These are phyloP conservation scores for Penstemon barbatus DNA, from an alignment of 257 asterid species.

Conservation along the genomic window DNA sequence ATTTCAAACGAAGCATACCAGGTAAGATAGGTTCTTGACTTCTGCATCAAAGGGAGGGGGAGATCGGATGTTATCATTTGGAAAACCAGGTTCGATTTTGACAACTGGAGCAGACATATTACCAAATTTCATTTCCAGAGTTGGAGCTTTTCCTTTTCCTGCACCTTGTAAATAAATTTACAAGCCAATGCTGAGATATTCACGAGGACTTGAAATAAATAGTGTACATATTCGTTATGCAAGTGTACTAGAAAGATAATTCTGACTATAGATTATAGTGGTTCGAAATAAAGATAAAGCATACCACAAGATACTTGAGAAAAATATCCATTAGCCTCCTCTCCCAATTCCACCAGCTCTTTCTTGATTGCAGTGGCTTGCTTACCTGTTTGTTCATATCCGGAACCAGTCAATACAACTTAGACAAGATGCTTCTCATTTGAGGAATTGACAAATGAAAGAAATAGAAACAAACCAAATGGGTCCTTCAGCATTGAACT, in stretches of 20 bases:
- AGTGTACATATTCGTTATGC: background rate
- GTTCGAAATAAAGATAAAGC: conserved; percentile 18
- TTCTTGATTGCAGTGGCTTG: background rate
- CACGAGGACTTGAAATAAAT: conserved; percentile 3
- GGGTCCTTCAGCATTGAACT: conserved; percentile 16
- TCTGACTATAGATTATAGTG: background rate
- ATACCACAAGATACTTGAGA: background rate
- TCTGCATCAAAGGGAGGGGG: conserved; percentile 31
- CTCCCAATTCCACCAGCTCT: conserved; percentile 9
- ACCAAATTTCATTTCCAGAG: background rate
- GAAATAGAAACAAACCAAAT: conserved; percentile 10
- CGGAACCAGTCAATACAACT: too few species aligned
- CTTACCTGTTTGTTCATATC: background rate
- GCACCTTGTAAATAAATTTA: conserved; percentile 15
- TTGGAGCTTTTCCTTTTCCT: conserved; percentile 29
- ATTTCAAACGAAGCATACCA: conserved; percentile 34
- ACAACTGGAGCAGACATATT: conserved; percentile 22
- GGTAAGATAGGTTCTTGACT: conserved; percentile 34
- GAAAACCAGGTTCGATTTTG: conserved; percentile 37
- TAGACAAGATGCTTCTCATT: too few species aligned
- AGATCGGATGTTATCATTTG: conserved; percentile 9
- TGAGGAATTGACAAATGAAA: background rate
- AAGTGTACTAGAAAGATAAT: conserved; percentile 3
- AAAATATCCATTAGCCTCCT: background rate
- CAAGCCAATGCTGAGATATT: background rate